These are phyloP conservation scores for Auricularia heimuer DNA, from an alignment of 768 basidiomycete species.

Conservation along the genomic window DNA sequence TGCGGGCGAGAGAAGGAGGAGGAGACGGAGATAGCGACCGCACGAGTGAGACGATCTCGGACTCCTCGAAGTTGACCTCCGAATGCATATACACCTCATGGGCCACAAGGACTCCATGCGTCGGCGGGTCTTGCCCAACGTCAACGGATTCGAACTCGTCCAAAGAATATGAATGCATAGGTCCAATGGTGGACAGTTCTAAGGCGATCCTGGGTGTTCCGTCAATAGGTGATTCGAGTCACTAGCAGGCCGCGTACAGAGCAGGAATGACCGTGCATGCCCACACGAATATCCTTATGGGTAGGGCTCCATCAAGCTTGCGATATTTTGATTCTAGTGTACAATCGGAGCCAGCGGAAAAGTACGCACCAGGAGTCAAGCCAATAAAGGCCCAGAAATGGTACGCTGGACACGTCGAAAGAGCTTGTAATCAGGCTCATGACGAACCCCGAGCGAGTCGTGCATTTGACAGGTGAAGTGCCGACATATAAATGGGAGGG, in stretches of 20 bases:
- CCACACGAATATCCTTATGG: constrained; percentile 25
- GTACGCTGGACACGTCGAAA: constrained; percentile 27
- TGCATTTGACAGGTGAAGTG: constrained; percentile 31
- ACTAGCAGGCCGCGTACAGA: constrained; percentile 15
- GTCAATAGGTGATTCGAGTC: neutral
- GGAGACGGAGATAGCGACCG: no score
- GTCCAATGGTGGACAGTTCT: constrained; percentile 24
- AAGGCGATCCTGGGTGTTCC: constrained; percentile 18
- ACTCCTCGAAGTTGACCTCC: neutral
- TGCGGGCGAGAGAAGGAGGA: neutral
- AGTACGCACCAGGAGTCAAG: constrained; percentile 6
- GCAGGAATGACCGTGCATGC: constrained; percentile 21
- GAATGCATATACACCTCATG: neutral
- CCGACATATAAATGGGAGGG: constrained; percentile 27
- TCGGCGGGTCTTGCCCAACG: neutral
- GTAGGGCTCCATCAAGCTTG: neutral
- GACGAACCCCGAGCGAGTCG: constrained; percentile 24
- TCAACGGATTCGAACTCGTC: constrained; percentile 2
- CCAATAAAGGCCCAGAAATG: constrained; percentile 19
- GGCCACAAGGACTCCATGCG: neutral
- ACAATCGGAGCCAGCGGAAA: neutral
- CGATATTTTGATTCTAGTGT: no score
- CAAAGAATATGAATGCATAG: constrained; percentile 17
- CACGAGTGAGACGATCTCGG: constrained; percentile 8
- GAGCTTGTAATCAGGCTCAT: constrained; percentile 28